Evolutionary conservation across 2,329 filamentous ascomycete species (phyloP).

Genomic region (Nothophoma quercina): DNA sequence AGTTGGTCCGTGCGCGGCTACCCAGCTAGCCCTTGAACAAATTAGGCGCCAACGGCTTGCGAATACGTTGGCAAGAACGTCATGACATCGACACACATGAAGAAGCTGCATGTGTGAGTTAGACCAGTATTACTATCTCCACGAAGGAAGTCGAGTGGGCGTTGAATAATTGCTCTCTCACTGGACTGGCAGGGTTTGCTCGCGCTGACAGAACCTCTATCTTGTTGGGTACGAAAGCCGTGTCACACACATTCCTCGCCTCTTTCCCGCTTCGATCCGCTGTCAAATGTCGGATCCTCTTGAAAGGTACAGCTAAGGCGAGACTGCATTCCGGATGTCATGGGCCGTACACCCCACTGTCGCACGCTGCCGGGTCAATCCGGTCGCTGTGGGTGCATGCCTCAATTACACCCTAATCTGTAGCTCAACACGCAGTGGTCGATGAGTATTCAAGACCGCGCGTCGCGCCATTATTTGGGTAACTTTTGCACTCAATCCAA

Average conservation of each 20-base stretch:
- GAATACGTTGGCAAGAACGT: too few species aligned
- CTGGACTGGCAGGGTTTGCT: neutral
- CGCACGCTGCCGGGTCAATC: neutral
- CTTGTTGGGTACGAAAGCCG: neutral
- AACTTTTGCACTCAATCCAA: neutral
- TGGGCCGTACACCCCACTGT: neutral
- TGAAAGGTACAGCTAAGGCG: neutral
- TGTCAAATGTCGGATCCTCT: neutral
- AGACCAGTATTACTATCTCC: too few species aligned
- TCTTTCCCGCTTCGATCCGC: neutral
- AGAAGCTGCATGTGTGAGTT: too few species aligned
- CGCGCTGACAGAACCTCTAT: neutral
- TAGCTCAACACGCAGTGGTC: too few species aligned
- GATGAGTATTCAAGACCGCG: too few species aligned
- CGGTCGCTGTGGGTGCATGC: neutral
- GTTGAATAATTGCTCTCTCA: too few species aligned
- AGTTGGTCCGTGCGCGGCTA: neutral
- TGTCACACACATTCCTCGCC: slow-evolving; percentile 7
- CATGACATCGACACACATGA: too few species aligned
- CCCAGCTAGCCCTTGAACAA: too few species aligned
- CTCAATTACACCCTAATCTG: too few species aligned
- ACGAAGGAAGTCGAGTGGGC: too few species aligned
- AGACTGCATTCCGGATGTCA: neutral
- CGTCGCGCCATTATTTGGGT: too few species aligned
- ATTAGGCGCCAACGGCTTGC: too few species aligned